Percentiles rank a stretch among this genome's conserved stretches.
Evolutionary conservation across 805 yeast genomes (phyloP).

Genomic region (Hanseniaspora lindneri): DNA sequence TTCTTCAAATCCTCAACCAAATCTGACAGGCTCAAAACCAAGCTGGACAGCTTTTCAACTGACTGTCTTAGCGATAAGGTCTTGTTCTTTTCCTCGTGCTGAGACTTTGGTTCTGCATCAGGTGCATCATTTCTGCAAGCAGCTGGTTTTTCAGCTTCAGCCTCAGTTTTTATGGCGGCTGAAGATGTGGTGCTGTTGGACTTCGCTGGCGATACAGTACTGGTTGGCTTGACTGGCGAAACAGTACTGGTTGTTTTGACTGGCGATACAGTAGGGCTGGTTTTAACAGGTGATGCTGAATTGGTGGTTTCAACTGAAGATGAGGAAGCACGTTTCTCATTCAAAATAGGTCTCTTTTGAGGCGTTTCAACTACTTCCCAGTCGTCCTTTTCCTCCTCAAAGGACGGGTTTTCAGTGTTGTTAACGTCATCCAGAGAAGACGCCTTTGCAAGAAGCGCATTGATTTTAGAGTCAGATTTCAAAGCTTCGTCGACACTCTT

Average conservation of each 20-base stretch:
- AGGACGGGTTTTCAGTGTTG: slow-evolving; percentile 29
- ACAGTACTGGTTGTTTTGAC: too few relatives aligned
- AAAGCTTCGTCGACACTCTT: slow-evolving; percentile 22
- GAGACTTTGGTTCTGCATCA: slow-evolving; percentile 18
- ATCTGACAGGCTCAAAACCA: slow-evolving; percentile 47
- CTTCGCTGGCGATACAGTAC: too few relatives aligned
- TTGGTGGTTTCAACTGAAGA: too few relatives aligned
- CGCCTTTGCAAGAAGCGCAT: slow-evolving; percentile 25
- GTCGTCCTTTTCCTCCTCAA: slow-evolving; percentile 23
- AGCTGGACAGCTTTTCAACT: slow-evolving; percentile 49
- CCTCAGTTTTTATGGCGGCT: slow-evolving; percentile 18
- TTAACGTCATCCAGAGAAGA: slow-evolving; percentile 25
- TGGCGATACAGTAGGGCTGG: too few relatives aligned
- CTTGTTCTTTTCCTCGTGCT: slow-evolving; percentile 29
- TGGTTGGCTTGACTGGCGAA: too few relatives aligned
- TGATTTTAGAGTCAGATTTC: slow-evolving; percentile 24
- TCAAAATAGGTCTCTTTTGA: too few relatives aligned
- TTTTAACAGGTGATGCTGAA: too few relatives aligned
- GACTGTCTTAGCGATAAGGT: slow-evolving; percentile 61
- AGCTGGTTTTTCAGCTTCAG: neutral
- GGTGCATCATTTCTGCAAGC: neutral
- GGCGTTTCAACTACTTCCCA: slow-evolving; percentile 20
- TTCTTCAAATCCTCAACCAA: slow-evolving; percentile 42
- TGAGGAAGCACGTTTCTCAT: too few relatives aligned
- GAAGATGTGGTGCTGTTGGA: neutral